A percentile compares a stretch with the other conserved stretches of the same genome.
Evolutionary conservation across 306 rosid genomes (phyloP).

Genomic region (Trifolium dubium): DNA sequence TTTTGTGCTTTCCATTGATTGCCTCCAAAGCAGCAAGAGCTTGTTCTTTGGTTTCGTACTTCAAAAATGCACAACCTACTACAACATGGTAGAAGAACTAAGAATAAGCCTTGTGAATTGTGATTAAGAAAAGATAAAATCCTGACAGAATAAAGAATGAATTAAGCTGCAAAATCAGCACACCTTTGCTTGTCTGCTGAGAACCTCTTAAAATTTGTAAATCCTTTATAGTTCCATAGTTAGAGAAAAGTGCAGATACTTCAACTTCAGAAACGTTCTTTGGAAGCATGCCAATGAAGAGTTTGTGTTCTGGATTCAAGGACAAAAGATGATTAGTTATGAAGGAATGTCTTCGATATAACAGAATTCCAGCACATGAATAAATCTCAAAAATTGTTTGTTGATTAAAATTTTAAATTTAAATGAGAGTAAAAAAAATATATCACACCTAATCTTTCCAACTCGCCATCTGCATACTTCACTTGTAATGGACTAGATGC

Average conservation of each 20-base stretch:
- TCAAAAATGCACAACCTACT: conserved; percentile 94
- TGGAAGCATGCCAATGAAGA: conserved; percentile 98
- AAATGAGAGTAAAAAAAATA: conserved; percentile 35
- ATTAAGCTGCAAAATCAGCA: conserved; percentile 38
- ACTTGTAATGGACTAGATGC: conserved; percentile 99
- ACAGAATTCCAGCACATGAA: conserved; percentile 31
- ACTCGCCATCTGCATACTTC: conserved; percentile 99
- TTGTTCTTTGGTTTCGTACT: conserved; percentile 93
- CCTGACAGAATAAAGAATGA: conserved; percentile 9
- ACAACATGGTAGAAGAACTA: conserved; percentile 39
- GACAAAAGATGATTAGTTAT: conserved; percentile 35
- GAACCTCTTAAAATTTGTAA: conserved; percentile 93
- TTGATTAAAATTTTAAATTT: conserved; percentile 37
- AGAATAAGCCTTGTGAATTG: conserved; percentile 13
- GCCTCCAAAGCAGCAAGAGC: conserved; percentile 89
- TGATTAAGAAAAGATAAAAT: conserved; percentile 24
- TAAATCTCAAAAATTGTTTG: conserved; percentile 11
- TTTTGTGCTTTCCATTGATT: conserved; percentile 86
- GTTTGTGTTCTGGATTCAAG: conserved; percentile 82
- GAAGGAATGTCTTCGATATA: conserved; percentile 27
- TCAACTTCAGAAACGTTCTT: conserved; percentile 89
- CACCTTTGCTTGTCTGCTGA: conserved; percentile 99
- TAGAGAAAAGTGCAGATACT: conserved; percentile 75
- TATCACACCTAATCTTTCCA: conserved; percentile 93
- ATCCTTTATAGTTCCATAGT: conserved; percentile 81